phyloP scores from a whole-genome alignment of 345 rosid genomes.

The Mangifera indica region DNA sequence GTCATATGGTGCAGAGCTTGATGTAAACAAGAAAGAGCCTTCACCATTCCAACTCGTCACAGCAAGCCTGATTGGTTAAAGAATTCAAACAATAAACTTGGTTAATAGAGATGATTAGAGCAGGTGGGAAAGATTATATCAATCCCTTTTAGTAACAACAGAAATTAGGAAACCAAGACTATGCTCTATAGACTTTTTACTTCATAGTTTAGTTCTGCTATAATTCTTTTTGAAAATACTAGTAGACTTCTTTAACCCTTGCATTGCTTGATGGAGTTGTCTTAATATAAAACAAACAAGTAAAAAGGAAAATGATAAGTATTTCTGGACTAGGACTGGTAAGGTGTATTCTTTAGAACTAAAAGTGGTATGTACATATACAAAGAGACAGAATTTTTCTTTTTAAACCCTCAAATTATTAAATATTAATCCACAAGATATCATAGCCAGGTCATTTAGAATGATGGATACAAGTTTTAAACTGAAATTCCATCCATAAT shows the following conservation, averaged over 20 bases:
- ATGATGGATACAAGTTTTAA: neutral
- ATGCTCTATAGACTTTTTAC: neutral
- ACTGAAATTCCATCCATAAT: neutral
- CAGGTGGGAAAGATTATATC: neutral
- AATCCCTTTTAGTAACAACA: neutral
- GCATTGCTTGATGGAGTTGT: neutral
- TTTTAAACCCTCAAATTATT: neutral
- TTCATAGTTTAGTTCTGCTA: neutral
- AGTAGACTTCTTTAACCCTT: neutral
- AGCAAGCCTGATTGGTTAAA: slow-evolving; percentile 63
- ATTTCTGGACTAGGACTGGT: neutral
- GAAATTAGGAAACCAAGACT: neutral
- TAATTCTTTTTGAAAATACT: neutral
- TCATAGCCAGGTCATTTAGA: neutral
- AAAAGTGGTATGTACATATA: neutral
- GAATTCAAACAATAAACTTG: slow-evolving; percentile 11
- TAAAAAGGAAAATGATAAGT: neutral
- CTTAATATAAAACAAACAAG: neutral
- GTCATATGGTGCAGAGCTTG: slow-evolving; percentile 87
- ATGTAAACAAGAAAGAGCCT: slow-evolving; percentile 85
- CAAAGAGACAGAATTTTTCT: neutral
- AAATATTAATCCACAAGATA: neutral
- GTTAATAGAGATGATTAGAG: neutral
- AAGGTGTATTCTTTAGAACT: neutral
- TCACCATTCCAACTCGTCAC: slow-evolving; percentile 83